A percentile compares a stretch with the other conserved stretches of the same genome.
These are phyloP conservation scores for Oryza glumipatula DNA, from an alignment of 176 grass and related monocot genomes.

Conservation along the genomic window DNA sequence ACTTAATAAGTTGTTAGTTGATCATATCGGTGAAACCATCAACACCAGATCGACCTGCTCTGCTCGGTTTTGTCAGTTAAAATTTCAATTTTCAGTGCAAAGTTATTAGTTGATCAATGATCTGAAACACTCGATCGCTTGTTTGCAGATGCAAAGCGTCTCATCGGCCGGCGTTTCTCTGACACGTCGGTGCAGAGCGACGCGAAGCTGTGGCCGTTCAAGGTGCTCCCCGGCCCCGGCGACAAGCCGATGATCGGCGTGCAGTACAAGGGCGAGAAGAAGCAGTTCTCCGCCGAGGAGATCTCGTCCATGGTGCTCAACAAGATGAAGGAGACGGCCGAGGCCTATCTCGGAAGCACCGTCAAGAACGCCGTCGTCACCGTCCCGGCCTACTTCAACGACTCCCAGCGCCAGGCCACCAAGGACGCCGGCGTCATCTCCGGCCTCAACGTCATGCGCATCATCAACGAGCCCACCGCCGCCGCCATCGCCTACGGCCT, in stretches of 20 bases:
- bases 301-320: slow-evolving; percentile 88
- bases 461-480: slow-evolving; percentile 91
- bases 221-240: slow-evolving; percentile 54
- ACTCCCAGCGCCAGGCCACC: slow-evolving; percentile 92
- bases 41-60: too few relatives aligned
- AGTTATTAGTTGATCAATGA: neutral
- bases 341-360: slow-evolving; percentile 72
- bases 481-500: slow-evolving; percentile 89
- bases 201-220: slow-evolving; percentile 82
- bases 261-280: slow-evolving; percentile 68
- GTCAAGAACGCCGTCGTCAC: slow-evolving; percentile 94
- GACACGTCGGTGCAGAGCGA: slow-evolving; percentile 84
- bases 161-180: slow-evolving; percentile 77
- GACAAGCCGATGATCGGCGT: slow-evolving; percentile 87
- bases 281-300: slow-evolving; percentile 77
- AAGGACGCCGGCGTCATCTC: slow-evolving; percentile 89
- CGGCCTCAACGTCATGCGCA: slow-evolving; percentile 86
- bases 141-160: slow-evolving; percentile 75
- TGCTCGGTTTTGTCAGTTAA: too few relatives aligned
- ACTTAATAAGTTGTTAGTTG: too few relatives aligned
- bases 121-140: slow-evolving; percentile 4
- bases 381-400: slow-evolving; percentile 92
- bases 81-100: too few relatives aligned
- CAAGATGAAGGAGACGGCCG: slow-evolving; percentile 90
- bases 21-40: too few relatives aligned